phyloP scores from a whole-genome alignment of 768 basidiomycete genomes.

The Agrocybe praecox region DNA sequence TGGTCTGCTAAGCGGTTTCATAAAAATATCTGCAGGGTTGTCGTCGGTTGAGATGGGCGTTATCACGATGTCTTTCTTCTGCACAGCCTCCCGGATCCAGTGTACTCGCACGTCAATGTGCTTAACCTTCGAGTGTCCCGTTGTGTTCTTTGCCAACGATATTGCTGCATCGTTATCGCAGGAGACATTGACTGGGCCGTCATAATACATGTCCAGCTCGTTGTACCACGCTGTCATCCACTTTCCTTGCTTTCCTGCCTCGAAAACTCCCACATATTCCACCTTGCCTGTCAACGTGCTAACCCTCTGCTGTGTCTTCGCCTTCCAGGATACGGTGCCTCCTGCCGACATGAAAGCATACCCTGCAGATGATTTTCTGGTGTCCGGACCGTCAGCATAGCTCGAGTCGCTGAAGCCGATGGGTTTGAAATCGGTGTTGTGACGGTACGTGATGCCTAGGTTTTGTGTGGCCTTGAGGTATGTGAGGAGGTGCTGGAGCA shows the following conservation, averaged over 20 bases:
- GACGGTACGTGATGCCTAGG: not conserved
- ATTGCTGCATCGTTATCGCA: not conserved
- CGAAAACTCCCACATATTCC: conserved; percentile 3
- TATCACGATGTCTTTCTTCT: too few species aligned
- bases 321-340: conserved; percentile 3
- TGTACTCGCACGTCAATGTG: not conserved
- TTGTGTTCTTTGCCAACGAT: not conserved
- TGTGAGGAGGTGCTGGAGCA: conserved; percentile 1
- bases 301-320: conserved; percentile 2
- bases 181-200: not conserved
- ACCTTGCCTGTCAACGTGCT: conserved; percentile 5
- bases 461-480: conserved; percentile 1
- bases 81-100: not conserved
- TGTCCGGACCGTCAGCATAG: conserved; percentile 2
- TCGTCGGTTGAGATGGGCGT: not conserved
- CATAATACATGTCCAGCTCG: not conserved
- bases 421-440: not conserved
- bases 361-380: conserved; percentile 1
- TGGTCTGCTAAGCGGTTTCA: not conserved
- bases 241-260: conserved; percentile 3
- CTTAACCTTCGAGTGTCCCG: not conserved
- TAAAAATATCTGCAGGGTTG: conserved; percentile 1
- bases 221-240: conserved; percentile 1
- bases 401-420: not conserved
- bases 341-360: conserved; percentile 4